Evolutionary conservation across 306 rosid species (phyloP).

Genomic region (Hylodesmum podocarpum): DNA sequence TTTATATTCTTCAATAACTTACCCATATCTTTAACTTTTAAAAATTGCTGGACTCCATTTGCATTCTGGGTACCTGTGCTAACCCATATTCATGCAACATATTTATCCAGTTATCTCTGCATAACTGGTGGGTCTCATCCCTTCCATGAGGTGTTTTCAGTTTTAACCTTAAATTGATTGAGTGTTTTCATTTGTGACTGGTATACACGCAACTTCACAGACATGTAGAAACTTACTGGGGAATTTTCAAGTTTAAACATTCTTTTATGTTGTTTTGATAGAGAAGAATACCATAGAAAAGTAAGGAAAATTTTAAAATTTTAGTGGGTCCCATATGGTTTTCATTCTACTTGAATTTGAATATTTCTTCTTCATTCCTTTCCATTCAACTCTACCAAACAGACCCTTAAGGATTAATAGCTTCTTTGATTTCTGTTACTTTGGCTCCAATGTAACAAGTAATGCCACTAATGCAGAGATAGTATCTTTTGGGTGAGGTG

Average conservation of each 20-base stretch:
- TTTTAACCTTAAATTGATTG: neutral
- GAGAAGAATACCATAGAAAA: too few species aligned
- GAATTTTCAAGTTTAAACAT: neutral
- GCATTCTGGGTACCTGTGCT: neutral
- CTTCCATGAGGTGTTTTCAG: neutral
- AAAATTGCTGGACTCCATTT: neutral
- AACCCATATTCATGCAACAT: neutral
- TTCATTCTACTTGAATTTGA: too few species aligned
- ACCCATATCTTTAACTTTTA: neutral
- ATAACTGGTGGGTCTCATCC: neutral
- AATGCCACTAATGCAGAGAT: neutral
- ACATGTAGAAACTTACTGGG: neutral
- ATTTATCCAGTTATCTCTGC: neutral
- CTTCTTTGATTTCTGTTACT: neutral
- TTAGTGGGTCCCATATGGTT: too few species aligned
- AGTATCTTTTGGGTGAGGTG: neutral
- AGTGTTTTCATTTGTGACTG: neutral
- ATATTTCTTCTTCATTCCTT: too few species aligned
- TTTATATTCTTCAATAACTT: neutral
- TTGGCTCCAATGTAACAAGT: neutral
- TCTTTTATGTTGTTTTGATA: too few species aligned
- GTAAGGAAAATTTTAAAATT: too few species aligned
- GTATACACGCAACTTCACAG: neutral
- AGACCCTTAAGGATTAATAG: neutral
- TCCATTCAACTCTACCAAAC: too few species aligned